Base-by-base conservation (phyloP, 352 stramenopile genomes). In the Globisporangium carolinianum region DNA sequence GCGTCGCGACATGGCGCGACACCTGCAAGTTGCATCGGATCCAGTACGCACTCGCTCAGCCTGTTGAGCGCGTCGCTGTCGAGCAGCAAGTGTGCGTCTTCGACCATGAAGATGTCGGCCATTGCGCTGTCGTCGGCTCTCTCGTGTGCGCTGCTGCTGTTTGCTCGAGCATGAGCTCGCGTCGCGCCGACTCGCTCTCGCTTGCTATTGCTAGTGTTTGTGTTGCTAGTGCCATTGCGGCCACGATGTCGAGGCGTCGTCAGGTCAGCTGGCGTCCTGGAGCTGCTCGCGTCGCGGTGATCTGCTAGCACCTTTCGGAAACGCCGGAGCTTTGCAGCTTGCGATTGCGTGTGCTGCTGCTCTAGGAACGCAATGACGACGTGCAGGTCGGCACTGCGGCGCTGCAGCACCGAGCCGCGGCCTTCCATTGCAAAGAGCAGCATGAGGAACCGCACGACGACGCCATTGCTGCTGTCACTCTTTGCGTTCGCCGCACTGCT, bases 341-440 rank as follows among this genome's bases (percentile, higher is more conserved):
- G 75, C 3, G 68, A 57, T 12, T 65, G 53, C 18, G 66, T 54
- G 18, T 83, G 67, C 32, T 86, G 72, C 10, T 68, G 71, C 3
- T 77, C 59, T 7, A 90, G 39, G 49, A 81, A 82, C 2, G 57
- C 51, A 42, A 90, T 50, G 4, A 90, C 68, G 3, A 80, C 68
- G 24, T 75, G 62, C 37, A 90, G 53, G 32, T 90, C 79, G 3
- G 84, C 66, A 14, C 65, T 84, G 6, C 76, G 66, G 56, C 81
- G 83, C 15, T 73, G 72, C 12, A 90, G 59, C 39, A 90, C 69
- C 0, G 79, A 84, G 5, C 79, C 79, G 47, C 63, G 70, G 3
- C 79, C 79, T 67, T 90, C 79, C 77, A 90, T 90, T 0, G 77
- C 74, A n/a, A 90, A 90, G 12, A 90, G 55, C 10, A 90, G 61